A percentile compares a stretch with the other conserved stretches of the same genome.
Conservation (phyloP, 1,284 basidiomycete genomes). For the Abortiporus biennis region DNA sequence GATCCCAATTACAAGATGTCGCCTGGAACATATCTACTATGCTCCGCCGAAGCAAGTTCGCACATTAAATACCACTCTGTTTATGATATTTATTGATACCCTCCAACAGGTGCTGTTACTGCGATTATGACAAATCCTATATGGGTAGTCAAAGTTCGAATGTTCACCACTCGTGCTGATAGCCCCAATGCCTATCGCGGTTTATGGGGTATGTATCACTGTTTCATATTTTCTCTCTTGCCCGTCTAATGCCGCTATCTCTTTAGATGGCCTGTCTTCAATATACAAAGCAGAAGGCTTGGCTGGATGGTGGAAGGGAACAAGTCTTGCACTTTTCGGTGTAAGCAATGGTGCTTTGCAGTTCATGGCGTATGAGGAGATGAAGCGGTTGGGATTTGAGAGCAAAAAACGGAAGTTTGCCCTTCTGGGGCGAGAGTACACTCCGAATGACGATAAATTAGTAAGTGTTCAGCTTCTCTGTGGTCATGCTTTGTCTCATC, state of each 20-base stretch:
- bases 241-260: background rate
- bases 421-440: constrained; percentile 56
- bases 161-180: constrained; percentile 80
- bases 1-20: constrained; percentile 60
- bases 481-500: constrained; percentile 1
- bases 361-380: constrained; percentile 95
- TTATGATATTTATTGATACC: constrained; percentile 14
- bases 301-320: constrained; percentile 83
- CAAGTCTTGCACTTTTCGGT: constrained; percentile 84
- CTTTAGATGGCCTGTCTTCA: constrained; percentile 68
- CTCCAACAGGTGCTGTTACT: constrained; percentile 73
- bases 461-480: constrained; percentile 51
- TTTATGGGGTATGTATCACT: constrained; percentile 60
- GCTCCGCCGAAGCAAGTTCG: constrained; percentile 93
- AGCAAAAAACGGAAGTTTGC: constrained; percentile 59
- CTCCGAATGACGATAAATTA: constrained; percentile 75
- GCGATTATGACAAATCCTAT: constrained; percentile 96
- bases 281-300: constrained; percentile 75
- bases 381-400: constrained; percentile 87
- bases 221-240: constrained; percentile 8
- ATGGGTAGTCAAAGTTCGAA: constrained; percentile 97
- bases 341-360: constrained; percentile 96
- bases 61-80: constrained; percentile 15
- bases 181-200: constrained; percentile 72
- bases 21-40: constrained; percentile 80